Conservation (phyloP, 1,284 basidiomycete species). For the Clitocybe nebularis region DNA sequence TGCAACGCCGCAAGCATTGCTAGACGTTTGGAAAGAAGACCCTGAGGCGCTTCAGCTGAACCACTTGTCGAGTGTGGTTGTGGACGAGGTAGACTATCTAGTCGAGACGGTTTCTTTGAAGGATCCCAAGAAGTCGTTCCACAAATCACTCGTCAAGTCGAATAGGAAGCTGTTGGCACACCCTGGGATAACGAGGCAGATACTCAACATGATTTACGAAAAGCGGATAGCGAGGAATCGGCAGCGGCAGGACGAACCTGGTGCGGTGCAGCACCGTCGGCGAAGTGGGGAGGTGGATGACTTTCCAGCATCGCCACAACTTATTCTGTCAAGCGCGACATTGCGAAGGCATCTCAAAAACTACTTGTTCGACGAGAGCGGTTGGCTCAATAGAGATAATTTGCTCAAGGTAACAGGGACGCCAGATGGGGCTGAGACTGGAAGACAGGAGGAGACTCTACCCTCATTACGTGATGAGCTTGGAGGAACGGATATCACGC, state of each 20-base stretch:
- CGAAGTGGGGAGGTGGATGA: slow-evolving; percentile 17
- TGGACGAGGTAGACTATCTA: slow-evolving; percentile 74
- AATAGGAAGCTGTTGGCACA: slow-evolving; percentile 44
- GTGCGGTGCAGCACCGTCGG: slow-evolving; percentile 19
- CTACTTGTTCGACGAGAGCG: slow-evolving; percentile 47
- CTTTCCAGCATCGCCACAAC: slow-evolving; percentile 39
- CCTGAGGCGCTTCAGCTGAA: slow-evolving; percentile 39
- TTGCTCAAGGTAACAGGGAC: slow-evolving; percentile 41
- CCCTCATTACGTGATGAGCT: too few relatives aligned
- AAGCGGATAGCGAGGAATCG: slow-evolving; percentile 26
- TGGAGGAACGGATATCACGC: slow-evolving; percentile 36
- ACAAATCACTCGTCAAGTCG: slow-evolving; percentile 30
- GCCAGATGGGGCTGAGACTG: slow-evolving; percentile 4
- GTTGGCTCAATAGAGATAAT: slow-evolving; percentile 48
- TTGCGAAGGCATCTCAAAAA: slow-evolving; percentile 51
- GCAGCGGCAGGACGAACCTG: slow-evolving; percentile 22
- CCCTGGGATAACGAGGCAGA: slow-evolving; percentile 50
- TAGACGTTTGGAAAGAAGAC: slow-evolving; percentile 49
- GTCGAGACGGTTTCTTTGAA: slow-evolving; percentile 45
- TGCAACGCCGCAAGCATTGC: slow-evolving; percentile 63
- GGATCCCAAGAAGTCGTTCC: slow-evolving; percentile 32
- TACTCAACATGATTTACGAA: slow-evolving; percentile 56
- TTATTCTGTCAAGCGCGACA: slow-evolving; percentile 69
- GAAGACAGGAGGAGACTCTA: too few relatives aligned
- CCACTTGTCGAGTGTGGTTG: slow-evolving; percentile 52